Evolutionary conservation across 768 basidiomycete species (phyloP).

Genomic region (Calvatia gigantea): DNA sequence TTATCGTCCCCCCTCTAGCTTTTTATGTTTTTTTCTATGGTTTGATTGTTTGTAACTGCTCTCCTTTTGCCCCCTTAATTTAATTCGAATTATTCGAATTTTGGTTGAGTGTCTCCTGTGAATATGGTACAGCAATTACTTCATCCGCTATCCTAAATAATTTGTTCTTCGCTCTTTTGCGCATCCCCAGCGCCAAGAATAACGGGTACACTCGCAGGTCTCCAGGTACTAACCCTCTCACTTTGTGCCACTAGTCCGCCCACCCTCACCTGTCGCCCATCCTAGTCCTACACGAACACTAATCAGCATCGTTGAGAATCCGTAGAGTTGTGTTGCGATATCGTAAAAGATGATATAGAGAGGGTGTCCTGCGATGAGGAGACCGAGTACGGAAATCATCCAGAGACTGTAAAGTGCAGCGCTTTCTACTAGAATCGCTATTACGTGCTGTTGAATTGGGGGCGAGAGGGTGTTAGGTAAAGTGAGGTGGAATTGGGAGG

Average conservation of each 20-base stretch:
- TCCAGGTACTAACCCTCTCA: not conserved
- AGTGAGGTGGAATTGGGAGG: not conserved
- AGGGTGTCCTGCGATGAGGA: slow-evolving; percentile 12
- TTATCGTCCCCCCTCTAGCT: not conserved
- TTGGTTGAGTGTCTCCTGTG: not conserved
- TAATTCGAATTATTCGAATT: not conserved
- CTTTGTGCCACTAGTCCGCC: not conserved
- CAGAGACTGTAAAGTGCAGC: slow-evolving; percentile 19
- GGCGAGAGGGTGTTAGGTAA: not conserved
- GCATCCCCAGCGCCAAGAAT: not conserved
- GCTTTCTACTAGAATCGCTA: slow-evolving; percentile 16
- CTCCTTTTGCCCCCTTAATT: not conserved
- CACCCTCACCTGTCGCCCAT: slow-evolving; percentile 1
- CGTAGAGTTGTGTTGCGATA: slow-evolving; percentile 8
- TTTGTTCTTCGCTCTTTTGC: not conserved
- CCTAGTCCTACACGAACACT: slow-evolving; percentile 11
- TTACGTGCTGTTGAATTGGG: not conserved
- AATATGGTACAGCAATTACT: no score
- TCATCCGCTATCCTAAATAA: no score
- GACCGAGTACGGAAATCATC: slow-evolving; percentile 16
- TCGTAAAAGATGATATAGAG: slow-evolving; percentile 18
- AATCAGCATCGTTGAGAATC: slow-evolving; percentile 11
- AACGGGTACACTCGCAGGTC: not conserved
- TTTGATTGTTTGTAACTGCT: not conserved
- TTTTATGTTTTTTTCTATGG: not conserved